These are phyloP conservation scores for Chrysanthemum lavandulifolium DNA, from an alignment of 129 eudicot species.

Conservation along the genomic window DNA sequence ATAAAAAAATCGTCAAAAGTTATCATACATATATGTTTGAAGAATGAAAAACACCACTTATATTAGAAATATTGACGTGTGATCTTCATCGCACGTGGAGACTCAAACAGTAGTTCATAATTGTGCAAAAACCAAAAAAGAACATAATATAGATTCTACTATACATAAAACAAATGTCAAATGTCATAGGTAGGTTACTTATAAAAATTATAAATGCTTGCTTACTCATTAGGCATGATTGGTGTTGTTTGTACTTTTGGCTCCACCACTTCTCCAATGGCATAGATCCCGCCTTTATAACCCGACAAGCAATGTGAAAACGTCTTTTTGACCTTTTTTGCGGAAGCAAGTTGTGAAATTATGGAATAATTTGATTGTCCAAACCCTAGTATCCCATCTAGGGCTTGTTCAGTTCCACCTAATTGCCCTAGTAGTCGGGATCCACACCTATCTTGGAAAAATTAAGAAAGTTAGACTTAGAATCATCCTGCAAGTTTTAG, in stretches of 20 bases:
- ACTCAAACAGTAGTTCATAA: too few species aligned
- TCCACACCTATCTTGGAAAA: slow-evolving; percentile 68
- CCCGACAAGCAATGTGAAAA: slow-evolving; percentile 90
- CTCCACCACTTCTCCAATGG: slow-evolving; percentile 82
- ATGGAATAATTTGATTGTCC: slow-evolving; percentile 82
- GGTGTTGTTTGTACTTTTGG: slow-evolving; percentile 78
- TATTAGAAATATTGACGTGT: neutral
- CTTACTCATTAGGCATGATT: slow-evolving; percentile 53
- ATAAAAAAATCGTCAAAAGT: slow-evolving; percentile 31
- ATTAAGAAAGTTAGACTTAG: neutral
- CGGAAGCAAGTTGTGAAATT: slow-evolving; percentile 72
- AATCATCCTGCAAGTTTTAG: too few species aligned
- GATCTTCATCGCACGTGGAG: too few species aligned
- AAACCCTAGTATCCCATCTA: slow-evolving; percentile 90
- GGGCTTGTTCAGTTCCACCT: slow-evolving; percentile 62
- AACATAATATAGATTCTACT: neutral
- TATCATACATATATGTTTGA: neutral
- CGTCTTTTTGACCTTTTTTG: slow-evolving; percentile 62
- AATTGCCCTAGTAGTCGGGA: slow-evolving; percentile 70
- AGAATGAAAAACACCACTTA: neutral
- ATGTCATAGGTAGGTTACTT: neutral
- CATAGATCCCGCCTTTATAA: slow-evolving; percentile 75
- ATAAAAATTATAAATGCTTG: neutral
- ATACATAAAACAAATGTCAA: too few species aligned
- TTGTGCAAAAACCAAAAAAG: too few species aligned